Conservation (phyloP, 208 protist genomes). For the Trypanosoma mega region DNA sequence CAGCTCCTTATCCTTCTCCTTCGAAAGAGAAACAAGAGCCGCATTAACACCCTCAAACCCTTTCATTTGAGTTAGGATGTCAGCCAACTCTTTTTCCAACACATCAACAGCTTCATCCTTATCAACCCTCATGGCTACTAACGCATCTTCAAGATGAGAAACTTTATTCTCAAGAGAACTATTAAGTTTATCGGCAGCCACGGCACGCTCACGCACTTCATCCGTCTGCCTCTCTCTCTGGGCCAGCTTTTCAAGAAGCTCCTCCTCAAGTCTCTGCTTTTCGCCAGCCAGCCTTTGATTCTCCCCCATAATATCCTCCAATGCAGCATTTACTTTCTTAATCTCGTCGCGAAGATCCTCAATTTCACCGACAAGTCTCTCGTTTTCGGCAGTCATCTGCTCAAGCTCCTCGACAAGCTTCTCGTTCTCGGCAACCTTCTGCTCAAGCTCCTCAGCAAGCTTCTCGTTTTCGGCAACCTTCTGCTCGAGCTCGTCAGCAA, state of each 20-base stretch:
- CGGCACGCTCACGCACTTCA: background rate
- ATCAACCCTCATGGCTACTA: background rate
- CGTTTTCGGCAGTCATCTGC: slow-evolving; percentile 24
- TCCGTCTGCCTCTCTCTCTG: slow-evolving; percentile 25
- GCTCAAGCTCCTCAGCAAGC: slow-evolving; percentile 26
- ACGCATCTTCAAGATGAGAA: background rate
- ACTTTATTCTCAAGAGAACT: slow-evolving; percentile 1
- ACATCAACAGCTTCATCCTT: slow-evolving; percentile 10
- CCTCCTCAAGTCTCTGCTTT: slow-evolving; percentile 25
- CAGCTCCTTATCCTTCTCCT: slow-evolving; percentile 41
- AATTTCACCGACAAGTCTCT: slow-evolving; percentile 25
- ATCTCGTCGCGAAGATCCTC: slow-evolving; percentile 30
- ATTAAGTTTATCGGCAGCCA: background rate
- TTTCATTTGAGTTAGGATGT: slow-evolving; percentile 28
- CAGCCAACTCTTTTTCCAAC: slow-evolving; percentile 20
- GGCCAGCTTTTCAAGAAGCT: slow-evolving; percentile 22
- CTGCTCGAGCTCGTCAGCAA: slow-evolving; percentile 29
- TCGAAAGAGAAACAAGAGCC: slow-evolving; percentile 13
- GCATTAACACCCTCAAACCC: slow-evolving; percentile 12
- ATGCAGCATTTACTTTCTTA: slow-evolving; percentile 22
- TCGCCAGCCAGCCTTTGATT: slow-evolving; percentile 28
- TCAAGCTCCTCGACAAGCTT: slow-evolving; percentile 28
- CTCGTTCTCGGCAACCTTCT: slow-evolving; percentile 27
- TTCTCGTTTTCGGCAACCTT: slow-evolving; percentile 28
- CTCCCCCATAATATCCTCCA: slow-evolving; percentile 26